Percentiles rank a stretch among this genome's conserved stretches.
Conservation (phyloP, 1,139 yeast species). For the Hansenula sp. region DNA sequence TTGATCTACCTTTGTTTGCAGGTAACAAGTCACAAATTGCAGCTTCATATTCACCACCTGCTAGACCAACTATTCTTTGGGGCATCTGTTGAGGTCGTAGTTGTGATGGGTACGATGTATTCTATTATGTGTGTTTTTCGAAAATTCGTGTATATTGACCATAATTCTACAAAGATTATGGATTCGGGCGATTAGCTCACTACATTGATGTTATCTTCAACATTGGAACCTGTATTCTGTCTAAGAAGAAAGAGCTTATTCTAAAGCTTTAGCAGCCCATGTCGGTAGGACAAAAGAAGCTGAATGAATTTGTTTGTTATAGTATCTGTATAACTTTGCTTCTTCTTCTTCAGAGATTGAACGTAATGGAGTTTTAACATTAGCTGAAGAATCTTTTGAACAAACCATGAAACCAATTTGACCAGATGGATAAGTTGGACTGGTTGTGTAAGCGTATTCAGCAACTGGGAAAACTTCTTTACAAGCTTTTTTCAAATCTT, state of each 20-base stretch:
- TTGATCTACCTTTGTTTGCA: constrained; percentile 46
- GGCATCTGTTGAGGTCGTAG: not conserved
- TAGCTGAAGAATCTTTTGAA: constrained; percentile 61
- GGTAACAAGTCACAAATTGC: constrained; percentile 42
- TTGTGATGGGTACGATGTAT: no score
- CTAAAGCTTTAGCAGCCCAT: constrained; percentile 58
- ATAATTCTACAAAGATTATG: no score
- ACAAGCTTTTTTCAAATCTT: constrained; percentile 72
- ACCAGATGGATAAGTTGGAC: constrained; percentile 93
- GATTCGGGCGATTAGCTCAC: no score
- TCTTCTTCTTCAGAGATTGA: constrained; percentile 61
- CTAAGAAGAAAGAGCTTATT: constrained; percentile 5
- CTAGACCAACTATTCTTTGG: constrained; percentile 13
- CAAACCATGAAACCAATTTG: constrained; percentile 94
- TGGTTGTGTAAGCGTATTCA: constrained; percentile 81
- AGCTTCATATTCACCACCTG: constrained; percentile 20
- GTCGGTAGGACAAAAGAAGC: constrained; percentile 87
- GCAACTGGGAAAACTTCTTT: constrained; percentile 80
- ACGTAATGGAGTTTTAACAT: constrained; percentile 66
- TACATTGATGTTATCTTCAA: no score
- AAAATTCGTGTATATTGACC: no score
- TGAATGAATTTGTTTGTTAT: constrained; percentile 72
- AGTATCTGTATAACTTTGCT: constrained; percentile 64
- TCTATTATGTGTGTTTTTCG: no score
- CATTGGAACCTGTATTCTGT: no score